A percentile compares a stretch with the other conserved stretches of the same genome.
These are phyloP conservation scores for Xylaria sp. DNA, from an alignment of 2,329 filamentous ascomycete species.

Conservation along the genomic window DNA sequence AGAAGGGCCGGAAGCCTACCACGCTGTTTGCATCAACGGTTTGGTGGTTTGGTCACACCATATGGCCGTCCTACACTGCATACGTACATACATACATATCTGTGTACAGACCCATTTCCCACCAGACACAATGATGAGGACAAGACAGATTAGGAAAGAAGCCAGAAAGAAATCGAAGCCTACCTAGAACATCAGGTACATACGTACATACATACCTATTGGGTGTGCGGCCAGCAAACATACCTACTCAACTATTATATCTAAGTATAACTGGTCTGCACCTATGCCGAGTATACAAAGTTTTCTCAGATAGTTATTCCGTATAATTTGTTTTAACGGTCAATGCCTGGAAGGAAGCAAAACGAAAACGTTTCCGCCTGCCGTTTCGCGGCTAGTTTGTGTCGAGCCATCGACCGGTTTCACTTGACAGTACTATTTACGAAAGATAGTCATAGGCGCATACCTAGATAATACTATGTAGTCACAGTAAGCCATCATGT, in stretches of 20 bases:
- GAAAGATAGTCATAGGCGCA: neutral
- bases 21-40: constrained; percentile 22
- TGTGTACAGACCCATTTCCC: neutral
- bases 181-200: neutral
- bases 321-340: neutral
- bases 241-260: no score
- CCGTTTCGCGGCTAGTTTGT: neutral
- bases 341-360: neutral
- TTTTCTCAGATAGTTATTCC: neutral
- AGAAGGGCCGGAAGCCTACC: constrained; percentile 21
- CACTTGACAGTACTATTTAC: neutral
- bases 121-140: neutral
- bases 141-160: constrained; percentile 29
- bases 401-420: neutral
- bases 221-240: no score
- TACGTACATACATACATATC: neutral
- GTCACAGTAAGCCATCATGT: constrained; percentile 33
- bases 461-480: constrained; percentile 2
- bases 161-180: constrained; percentile 12
- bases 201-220: neutral
- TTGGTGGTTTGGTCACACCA: constrained; percentile 34
- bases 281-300: neutral
- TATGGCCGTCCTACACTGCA: neutral
- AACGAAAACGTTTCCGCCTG: constrained; percentile 1
- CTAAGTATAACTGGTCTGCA: neutral